A percentile compares a stretch with the other conserved stretches of the same genome.
Evolutionary conservation across 345 rosid genomes (phyloP).

Genomic region (Pistacia vera): DNA sequence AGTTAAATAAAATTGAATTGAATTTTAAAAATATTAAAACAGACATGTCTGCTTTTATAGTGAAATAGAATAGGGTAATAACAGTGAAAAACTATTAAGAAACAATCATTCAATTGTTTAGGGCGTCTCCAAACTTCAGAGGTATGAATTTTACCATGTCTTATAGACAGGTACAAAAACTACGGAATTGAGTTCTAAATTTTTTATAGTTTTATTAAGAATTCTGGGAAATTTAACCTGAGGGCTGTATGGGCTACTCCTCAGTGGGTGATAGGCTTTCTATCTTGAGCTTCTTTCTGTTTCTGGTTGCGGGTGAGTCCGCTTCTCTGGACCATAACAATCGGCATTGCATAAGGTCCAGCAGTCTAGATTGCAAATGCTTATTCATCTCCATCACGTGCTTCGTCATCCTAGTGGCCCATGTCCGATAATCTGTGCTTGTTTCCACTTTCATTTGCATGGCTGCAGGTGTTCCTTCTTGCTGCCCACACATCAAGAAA

Average conservation of each 20-base stretch:
- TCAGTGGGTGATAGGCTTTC: slow-evolving; percentile 1
- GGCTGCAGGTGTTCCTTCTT: slow-evolving; percentile 33
- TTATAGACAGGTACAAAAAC: not conserved
- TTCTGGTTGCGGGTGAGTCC: slow-evolving; percentile 6
- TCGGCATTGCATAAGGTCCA: slow-evolving; percentile 44
- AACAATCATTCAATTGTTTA: too few relatives aligned
- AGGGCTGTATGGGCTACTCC: slow-evolving; percentile 16
- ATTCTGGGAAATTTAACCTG: not conserved
- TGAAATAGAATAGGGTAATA: too few relatives aligned
- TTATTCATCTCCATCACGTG: slow-evolving; percentile 54
- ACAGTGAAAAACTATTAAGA: too few relatives aligned
- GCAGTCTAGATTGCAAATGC: slow-evolving; percentile 44
- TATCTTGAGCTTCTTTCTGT: slow-evolving; percentile 29
- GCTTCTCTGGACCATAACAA: slow-evolving; percentile 15
- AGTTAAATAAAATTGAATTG: too few relatives aligned
- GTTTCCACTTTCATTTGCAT: slow-evolving; percentile 44
- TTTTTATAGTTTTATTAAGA: not conserved
- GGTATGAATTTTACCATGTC: not conserved
- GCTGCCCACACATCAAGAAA: slow-evolving; percentile 33
- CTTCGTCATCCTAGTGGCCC: slow-evolving; percentile 46
- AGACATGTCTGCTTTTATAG: too few relatives aligned
- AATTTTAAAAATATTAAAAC: too few relatives aligned
- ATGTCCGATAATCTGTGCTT: slow-evolving; percentile 27
- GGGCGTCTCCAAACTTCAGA: not conserved
- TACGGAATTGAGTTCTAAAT: not conserved